A percentile compares a stretch with the other conserved stretches of the same genome.
Evolutionary conservation across 345 rosid genomes (phyloP).

Genomic region (Ceriops zippeliana): DNA sequence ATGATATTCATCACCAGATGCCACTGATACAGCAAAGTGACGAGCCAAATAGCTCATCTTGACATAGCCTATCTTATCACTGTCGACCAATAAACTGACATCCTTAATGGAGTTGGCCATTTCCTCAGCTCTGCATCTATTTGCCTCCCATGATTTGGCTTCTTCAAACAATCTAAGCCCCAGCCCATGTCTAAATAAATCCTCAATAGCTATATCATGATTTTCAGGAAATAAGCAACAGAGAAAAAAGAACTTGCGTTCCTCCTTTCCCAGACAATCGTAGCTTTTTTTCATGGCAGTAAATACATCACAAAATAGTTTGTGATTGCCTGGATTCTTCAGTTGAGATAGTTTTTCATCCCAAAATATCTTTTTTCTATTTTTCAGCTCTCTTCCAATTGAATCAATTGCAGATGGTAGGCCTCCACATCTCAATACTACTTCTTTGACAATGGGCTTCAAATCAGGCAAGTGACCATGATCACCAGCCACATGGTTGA

Average conservation of each 20-base stretch:
- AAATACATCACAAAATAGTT: neutral
- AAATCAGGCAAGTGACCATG: neutral
- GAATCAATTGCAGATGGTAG: conserved; percentile 12
- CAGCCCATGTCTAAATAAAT: conserved; percentile 3
- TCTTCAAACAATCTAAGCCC: conserved; percentile 11
- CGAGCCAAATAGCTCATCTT: conserved; percentile 10
- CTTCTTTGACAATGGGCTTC: neutral
- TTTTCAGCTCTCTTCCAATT: conserved; percentile 8
- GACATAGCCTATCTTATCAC: neutral
- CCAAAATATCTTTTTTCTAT: conserved; percentile 1
- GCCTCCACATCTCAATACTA: conserved; percentile 9
- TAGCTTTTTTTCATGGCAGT: neutral
- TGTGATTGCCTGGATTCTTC: neutral
- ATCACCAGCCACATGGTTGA: neutral
- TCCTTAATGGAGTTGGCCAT: neutral
- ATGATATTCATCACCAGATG: neutral
- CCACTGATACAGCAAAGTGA: neutral
- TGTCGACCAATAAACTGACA: neutral
- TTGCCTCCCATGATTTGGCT: neutral
- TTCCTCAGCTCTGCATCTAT: neutral
- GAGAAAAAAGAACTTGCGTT: conserved; percentile 1
- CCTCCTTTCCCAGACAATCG: neutral
- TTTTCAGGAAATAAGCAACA: conserved; percentile 19
- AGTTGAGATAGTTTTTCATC: neutral
- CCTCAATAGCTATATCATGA: conserved; percentile 2